Evolutionary conservation across 306 rosid species (phyloP).

Genomic region (Acacia melanoxylon): DNA sequence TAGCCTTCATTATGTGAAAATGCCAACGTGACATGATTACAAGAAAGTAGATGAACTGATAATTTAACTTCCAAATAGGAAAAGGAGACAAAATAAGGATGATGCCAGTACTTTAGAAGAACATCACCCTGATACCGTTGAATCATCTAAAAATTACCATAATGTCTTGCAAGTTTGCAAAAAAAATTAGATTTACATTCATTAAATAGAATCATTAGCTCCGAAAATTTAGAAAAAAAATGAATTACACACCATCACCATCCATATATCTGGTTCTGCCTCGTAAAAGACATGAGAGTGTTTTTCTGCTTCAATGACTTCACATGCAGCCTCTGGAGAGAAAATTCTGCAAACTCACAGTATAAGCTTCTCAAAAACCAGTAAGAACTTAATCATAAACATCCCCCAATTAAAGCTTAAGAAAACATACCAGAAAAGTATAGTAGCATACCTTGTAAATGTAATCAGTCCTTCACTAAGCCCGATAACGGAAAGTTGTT

Average conservation of each 20-base stretch:
- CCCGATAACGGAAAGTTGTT: constrained; percentile 85
- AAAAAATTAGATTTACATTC: background rate
- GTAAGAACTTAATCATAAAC: background rate
- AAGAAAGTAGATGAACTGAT: background rate
- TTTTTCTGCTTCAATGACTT: constrained; percentile 81
- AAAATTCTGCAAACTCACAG: constrained; percentile 62
- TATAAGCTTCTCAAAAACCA: constrained; percentile 16
- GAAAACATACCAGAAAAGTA: background rate
- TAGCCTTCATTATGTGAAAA: background rate
- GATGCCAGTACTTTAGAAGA: background rate
- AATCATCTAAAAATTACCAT: background rate
- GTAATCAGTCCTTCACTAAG: constrained; percentile 98
- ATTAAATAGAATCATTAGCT: background rate
- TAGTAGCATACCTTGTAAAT: constrained; percentile 64
- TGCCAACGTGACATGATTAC: background rate
- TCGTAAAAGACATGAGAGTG: constrained; percentile 82
- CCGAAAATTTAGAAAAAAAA: background rate
- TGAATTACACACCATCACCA: constrained; percentile 65
- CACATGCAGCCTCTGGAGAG: constrained; percentile 91
- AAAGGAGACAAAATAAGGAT: background rate
- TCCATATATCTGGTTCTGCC: constrained; percentile 95
- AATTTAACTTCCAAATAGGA: background rate
- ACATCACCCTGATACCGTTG: background rate
- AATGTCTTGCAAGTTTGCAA: background rate
- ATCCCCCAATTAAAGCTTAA: background rate